Evolutionary conservation across 768 basidiomycete genomes (phyloP), one percentile per base, ranked within the genome.

Genomic region (Xerocomellus chrysenteron): DNA sequence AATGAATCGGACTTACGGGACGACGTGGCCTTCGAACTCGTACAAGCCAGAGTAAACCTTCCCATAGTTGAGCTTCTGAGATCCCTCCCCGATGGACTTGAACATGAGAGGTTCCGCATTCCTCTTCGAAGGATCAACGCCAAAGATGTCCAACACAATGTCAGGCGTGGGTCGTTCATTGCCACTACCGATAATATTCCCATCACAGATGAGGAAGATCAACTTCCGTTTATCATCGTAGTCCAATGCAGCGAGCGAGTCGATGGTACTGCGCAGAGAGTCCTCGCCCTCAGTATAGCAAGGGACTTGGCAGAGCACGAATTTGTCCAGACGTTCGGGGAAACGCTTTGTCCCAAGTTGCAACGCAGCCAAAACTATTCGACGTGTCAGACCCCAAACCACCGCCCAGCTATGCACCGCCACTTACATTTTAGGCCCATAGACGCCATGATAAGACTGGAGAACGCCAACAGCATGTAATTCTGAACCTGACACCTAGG

Each of bases 211-310:
- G 58, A 87, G 62, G 68, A 87, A 80, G 52, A 87, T 75, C 21
- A 87, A 63, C 72, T 87, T 87, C 58, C 86, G 79, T 68, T 87
- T 87, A 69, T 87, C 85, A 58, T 87, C 86, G 54, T 87, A 87
- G 63, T 82, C 79, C 58, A 87, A 73, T 30, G 77, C 78, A 9
- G 85, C 82, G 36, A 87, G 75, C 4, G 85, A 87, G 67, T 87
- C 86, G 58, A 87, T 82, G n/a, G 85, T 87, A 35, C 76, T 75
- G 36, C 86, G 83, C 28, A 87, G 73, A 1, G 84, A 85, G 46
- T 87, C 85, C 63, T 87, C 85, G 58, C 86, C 84, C 68, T 87
- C 85, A 2, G 85, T 87, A 60, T 87, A 87, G 68, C 85, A 87
- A 35, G 85, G 85, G 7, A 85, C 81, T 66, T 86, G 83, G 61